Evolutionary conservation across 2,329 filamentous ascomycete genomes (phyloP).

Genomic region (Aspergillus sp.): DNA sequence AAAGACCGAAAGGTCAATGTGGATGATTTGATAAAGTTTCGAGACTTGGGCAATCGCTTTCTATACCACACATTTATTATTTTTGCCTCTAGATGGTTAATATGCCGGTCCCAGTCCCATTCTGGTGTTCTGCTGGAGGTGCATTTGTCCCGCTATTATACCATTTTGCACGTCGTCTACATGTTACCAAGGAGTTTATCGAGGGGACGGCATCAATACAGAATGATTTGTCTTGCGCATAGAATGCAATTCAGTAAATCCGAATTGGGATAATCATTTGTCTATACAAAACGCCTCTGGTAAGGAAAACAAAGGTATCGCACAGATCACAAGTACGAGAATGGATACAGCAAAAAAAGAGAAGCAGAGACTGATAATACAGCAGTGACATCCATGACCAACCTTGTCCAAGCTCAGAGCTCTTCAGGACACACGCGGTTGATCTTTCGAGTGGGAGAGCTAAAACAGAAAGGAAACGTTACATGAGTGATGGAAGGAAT

Average conservation of each 20-base stretch:
- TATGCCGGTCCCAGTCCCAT: too few species aligned
- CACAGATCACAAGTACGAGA: background rate
- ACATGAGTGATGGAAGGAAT: constrained; percentile 1
- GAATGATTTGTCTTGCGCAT: too few species aligned
- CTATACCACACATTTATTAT: too few species aligned
- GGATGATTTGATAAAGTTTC: background rate
- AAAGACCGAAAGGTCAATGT: background rate
- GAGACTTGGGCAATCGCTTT: too few species aligned
- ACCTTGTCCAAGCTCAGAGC: background rate
- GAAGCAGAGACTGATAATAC: background rate
- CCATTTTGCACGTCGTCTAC: too few species aligned
- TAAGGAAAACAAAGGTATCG: background rate
- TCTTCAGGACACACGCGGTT: background rate
- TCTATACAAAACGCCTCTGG: background rate
- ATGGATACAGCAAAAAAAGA: background rate
- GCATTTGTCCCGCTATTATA: too few species aligned
- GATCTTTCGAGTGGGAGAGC: background rate
- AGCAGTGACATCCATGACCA: constrained; percentile 1
- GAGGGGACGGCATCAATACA: too few species aligned
- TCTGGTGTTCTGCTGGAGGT: too few species aligned
- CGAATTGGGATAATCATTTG: background rate
- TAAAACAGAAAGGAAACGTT: constrained; percentile 6
- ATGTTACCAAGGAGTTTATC: too few species aligned
- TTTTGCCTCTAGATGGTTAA: too few species aligned
- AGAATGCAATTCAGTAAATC: background rate